Evolutionary conservation across 306 rosid species (phyloP), one percentile per base, ranked within the genome.

Genomic region (Rosa persica): DNA sequence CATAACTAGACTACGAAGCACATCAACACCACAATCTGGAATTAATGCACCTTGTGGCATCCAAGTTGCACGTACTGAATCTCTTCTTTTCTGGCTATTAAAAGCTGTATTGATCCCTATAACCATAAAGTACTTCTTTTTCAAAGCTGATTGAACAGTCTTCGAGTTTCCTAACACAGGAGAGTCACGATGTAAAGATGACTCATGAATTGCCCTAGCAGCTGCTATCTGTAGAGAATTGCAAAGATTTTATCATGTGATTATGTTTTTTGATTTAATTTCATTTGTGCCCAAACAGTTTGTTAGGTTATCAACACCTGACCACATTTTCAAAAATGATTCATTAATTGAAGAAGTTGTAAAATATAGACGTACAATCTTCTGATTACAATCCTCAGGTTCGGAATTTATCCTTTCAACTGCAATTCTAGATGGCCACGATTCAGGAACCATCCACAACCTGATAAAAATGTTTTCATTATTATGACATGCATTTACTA

Each of bases 101-200:
- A 94, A 90, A 69, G 98, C 96, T 70, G 97, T 94, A 86, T 89
- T 92, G 81, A 92, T 90, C 71, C 98, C 98, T 76, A 94, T 85
- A 80, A 94, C 92, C 90, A 92, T 84, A 49, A 88, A 87, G 82
- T 86, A 92, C 81, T 88, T 94, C 87, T 87, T 92, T 81, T 82
- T 85, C 4, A 81, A 72, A 83, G 85, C 73, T 81, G 90, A 78
- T 74, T 82, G 82, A 27, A 78, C 51, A 44, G 65, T 74, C 61
- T 89, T 78, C n/a, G 48, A 64, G 47, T 78, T 85, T 83, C 87
- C 92, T 74, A 86, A 79, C 44, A 60, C 44, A 58, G 78, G 71
- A 87, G 78, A 67, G 81, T 76, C 84, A 81, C 70, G 80, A 79
- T 83, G 71, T 75, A 82, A 67, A 85, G 87, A 79, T 49, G 88